Evolutionary conservation across 164 flowering plant genomes (phyloP), one percentile per base, ranked within the genome.

Genomic region (Euptelea pleiosperma): DNA sequence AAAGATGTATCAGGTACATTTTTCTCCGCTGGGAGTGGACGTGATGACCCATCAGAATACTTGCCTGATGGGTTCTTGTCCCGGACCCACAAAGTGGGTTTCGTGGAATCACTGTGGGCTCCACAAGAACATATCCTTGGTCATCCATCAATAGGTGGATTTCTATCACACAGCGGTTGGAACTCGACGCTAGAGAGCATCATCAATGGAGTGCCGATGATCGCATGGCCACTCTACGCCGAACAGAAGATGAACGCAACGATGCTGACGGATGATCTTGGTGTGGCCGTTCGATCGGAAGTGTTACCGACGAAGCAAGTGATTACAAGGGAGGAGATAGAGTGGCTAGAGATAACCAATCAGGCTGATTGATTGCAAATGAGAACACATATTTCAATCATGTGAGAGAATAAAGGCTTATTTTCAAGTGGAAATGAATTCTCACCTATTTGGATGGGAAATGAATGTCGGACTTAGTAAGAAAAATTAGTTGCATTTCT

Each of bases 221-320:
- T 82, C 2, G 73, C 76, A 0, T 82, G 87, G 87, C 87, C 87
- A 0, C 59, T 82, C 0, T 77, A 65, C 22, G 74, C 82, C 0
- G 84, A 82, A 69, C 84, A 82, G 31, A 50, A 40, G 47, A 57
- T 74, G 76, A 82, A 79, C 10, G 81, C 81, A 1, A 11, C 71
- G 8, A 21, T 75, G 68, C 26, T 81, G 21, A 15, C 19, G 1
- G 80, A 76, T 36, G 75, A 72, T 18, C 22, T 74, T 1, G 77
- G 76, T 0, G 70, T 75, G 8, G 83, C 79, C 0, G 59, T 75
- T 1, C 35, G 75, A 4, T 12, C 73, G 4, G 8, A 30, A 36
- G 60, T 8, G n/a, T 31, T 26, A 10, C 7, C 59, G 67, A 5
- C 35, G 12, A 55, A 43, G 21, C 59, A 43, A 26, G 48, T 71